phyloP scores from a whole-genome alignment of 2,329 filamentous ascomycete genomes.

The Leptodontidium sp. region DNA sequence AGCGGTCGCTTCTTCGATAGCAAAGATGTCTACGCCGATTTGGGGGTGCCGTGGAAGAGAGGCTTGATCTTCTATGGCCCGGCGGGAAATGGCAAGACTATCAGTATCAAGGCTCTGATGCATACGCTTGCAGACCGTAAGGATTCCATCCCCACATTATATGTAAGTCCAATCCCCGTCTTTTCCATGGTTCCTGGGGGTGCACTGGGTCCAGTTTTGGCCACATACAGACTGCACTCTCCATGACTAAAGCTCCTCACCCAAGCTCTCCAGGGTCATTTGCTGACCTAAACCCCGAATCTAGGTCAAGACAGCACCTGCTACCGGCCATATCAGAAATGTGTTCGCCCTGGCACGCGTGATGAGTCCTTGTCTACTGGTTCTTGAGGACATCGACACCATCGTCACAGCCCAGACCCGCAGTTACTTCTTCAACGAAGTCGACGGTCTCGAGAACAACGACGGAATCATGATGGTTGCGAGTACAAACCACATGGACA shows the following conservation, averaged over 20 bases:
- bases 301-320: slow-evolving; percentile 22
- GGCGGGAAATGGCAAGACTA: slow-evolving; percentile 32
- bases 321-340: slow-evolving; percentile 19
- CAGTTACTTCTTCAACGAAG: slow-evolving; percentile 26
- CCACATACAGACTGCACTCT: too few relatives aligned
- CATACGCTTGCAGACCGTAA: slow-evolving; percentile 24
- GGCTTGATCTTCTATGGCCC: slow-evolving; percentile 31
- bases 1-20: slow-evolving; percentile 28
- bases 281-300: background rate
- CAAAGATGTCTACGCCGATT: slow-evolving; percentile 25
- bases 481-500: slow-evolving; percentile 25
- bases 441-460: slow-evolving; percentile 25
- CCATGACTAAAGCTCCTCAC: too few relatives aligned
- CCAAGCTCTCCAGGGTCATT: too few relatives aligned
- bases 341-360: slow-evolving; percentile 29
- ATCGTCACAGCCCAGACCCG: slow-evolving; percentile 22
- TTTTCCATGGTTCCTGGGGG: too few relatives aligned
- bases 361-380: slow-evolving; percentile 24
- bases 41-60: slow-evolving; percentile 32
- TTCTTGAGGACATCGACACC: slow-evolving; percentile 26
- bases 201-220: too few relatives aligned
- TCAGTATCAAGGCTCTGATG: slow-evolving; percentile 32
- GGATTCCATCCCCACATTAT: slow-evolving; percentile 29
- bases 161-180: slow-evolving; percentile 14
- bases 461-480: slow-evolving; percentile 27